These are phyloP conservation scores for Phoma herbarum DNA, from an alignment of 2,329 filamentous ascomycete genomes.

Conservation along the genomic window DNA sequence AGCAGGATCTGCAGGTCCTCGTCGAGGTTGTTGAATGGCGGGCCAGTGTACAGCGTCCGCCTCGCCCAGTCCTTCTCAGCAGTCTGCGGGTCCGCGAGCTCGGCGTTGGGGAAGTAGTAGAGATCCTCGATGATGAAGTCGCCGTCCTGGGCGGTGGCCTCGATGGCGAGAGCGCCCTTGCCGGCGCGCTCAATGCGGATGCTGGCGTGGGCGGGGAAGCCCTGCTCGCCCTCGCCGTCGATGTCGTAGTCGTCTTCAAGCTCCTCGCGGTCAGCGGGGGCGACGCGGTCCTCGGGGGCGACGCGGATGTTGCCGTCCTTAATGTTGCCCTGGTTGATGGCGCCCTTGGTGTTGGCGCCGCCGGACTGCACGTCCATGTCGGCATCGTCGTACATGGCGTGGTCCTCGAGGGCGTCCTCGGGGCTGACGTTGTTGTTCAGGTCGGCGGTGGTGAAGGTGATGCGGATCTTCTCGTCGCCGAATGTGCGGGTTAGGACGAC, in stretches of 20 bases:
- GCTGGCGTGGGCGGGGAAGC: constrained; percentile 83
- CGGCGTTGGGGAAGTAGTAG: constrained; percentile 82
- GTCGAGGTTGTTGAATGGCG: constrained; percentile 92
- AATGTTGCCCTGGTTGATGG: constrained; percentile 63
- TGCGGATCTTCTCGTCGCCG: constrained; percentile 88
- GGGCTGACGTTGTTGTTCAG: constrained; percentile 63
- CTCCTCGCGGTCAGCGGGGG: constrained; percentile 66
- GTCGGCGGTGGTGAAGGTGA: constrained; percentile 86
- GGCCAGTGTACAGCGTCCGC: constrained; percentile 84
- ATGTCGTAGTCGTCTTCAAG: constrained; percentile 65
- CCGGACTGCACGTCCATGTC: constrained; percentile 60
- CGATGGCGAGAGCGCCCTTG: constrained; percentile 86
- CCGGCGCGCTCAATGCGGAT: constrained; percentile 88
- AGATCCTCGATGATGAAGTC: constrained; percentile 89
- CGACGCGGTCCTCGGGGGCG: constrained; percentile 64
- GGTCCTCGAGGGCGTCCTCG: constrained; percentile 63
- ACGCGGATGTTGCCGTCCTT: constrained; percentile 63
- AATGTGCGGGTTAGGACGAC: constrained; percentile 84
- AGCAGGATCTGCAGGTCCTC: constrained; percentile 93
- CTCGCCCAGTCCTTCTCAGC: constrained; percentile 81
- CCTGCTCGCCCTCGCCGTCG: constrained; percentile 58
- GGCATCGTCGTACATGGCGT: constrained; percentile 54
- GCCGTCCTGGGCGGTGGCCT: constrained; percentile 86
- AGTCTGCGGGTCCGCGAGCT: constrained; percentile 77
- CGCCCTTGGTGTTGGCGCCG: constrained; percentile 64